Evolutionary conservation across 2,329 filamentous ascomycete genomes (phyloP).

Genomic region (Trichoderma sp.): DNA sequence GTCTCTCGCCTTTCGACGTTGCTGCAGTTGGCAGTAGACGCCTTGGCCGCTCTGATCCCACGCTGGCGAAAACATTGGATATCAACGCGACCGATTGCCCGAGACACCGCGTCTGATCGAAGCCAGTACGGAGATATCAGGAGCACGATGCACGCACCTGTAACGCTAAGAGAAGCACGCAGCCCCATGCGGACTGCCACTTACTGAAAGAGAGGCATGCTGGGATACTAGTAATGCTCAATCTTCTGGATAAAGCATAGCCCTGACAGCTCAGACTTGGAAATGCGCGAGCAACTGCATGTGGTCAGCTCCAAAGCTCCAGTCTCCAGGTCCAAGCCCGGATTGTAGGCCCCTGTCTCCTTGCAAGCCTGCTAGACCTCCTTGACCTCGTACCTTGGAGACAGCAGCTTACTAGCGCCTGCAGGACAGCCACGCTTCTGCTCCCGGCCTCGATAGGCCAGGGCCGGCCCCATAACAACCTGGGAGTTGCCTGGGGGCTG

Average conservation of each 20-base stretch:
- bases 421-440: slow-evolving; percentile 25
- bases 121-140: no score
- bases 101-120: neutral
- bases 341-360: slow-evolving; percentile 18
- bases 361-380: neutral
- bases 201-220: neutral
- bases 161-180: neutral
- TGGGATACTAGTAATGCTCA: slow-evolving; percentile 1
- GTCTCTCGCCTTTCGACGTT: neutral
- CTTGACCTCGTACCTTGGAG: neutral
- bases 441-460: slow-evolving; percentile 19
- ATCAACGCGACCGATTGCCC: neutral
- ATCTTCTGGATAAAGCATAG: slow-evolving; percentile 12
- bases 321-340: neutral
- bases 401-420: slow-evolving; percentile 17
- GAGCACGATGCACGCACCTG: no score
- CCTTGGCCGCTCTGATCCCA: neutral
- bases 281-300: slow-evolving; percentile 8
- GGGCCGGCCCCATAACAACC: slow-evolving; percentile 10
- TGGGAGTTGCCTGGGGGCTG: neutral
- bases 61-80: neutral
- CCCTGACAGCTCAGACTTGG: slow-evolving; percentile 16
- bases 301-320: slow-evolving; percentile 1
- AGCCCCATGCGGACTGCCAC: neutral
- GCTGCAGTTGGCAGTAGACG: neutral